Percentiles rank a stretch among this genome's conserved stretches.
These are phyloP conservation scores for Saccharomyces eubayanus DNA, from an alignment of 805 yeast species.

Conservation along the genomic window DNA sequence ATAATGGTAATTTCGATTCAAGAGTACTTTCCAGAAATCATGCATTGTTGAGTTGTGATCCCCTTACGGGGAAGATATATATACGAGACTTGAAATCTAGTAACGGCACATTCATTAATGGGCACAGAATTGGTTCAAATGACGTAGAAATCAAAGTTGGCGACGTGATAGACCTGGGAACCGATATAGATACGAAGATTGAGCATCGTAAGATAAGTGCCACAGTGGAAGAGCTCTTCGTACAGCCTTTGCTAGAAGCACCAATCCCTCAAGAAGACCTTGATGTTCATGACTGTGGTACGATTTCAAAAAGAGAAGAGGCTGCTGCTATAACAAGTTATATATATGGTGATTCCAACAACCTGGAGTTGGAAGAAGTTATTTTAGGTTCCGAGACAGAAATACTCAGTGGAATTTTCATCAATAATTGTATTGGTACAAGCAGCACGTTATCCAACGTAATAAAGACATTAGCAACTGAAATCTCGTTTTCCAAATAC, in stretches of 20 bases:
- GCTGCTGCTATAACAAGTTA: slow-evolving; percentile 1
- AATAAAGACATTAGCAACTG: slow-evolving; percentile 41
- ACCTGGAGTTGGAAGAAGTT: slow-evolving; percentile 37
- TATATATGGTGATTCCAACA: slow-evolving; percentile 47
- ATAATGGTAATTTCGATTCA: slow-evolving; percentile 86
- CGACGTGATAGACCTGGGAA: slow-evolving; percentile 77
- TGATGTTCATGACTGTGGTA: background rate
- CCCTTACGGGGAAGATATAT: slow-evolving; percentile 50
- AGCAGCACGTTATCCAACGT: slow-evolving; percentile 45
- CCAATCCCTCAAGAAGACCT: background rate
- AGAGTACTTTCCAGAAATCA: slow-evolving; percentile 87
- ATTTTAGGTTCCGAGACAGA: slow-evolving; percentile 37
- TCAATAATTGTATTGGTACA: slow-evolving; percentile 48
- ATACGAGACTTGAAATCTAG: slow-evolving; percentile 78
- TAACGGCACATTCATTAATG: slow-evolving; percentile 86
- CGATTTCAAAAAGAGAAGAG: background rate
- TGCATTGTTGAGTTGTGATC: slow-evolving; percentile 74
- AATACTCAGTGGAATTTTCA: slow-evolving; percentile 43
- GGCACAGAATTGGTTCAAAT: slow-evolving; percentile 43
- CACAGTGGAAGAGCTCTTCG: slow-evolving; percentile 59
- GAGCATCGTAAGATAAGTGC: slow-evolving; percentile 76
- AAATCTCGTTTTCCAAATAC: slow-evolving; percentile 45
- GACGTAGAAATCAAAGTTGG: slow-evolving; percentile 57
- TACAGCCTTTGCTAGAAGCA: slow-evolving; percentile 30
- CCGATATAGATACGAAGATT: slow-evolving; percentile 58